Evolutionary conservation across 2,329 filamentous ascomycete species (phyloP).

Genomic region (Lecanicillium sp.): DNA sequence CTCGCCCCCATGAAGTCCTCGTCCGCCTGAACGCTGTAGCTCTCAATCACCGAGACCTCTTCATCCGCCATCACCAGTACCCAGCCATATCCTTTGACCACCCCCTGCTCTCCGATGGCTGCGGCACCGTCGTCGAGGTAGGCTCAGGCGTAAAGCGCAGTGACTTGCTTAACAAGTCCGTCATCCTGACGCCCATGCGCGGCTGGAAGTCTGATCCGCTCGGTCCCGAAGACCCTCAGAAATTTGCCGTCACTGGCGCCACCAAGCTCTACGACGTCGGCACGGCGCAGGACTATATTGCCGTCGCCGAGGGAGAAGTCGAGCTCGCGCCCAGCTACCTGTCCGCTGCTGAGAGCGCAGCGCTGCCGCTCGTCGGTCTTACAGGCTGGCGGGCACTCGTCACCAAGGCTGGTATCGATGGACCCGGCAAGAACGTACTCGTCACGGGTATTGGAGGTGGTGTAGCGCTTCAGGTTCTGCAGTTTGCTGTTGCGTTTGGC

Average conservation of each 20-base stretch:
- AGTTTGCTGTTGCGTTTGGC: constrained; percentile 69
- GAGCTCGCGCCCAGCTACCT: constrained; percentile 71
- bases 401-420: constrained; percentile 61
- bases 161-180: constrained; percentile 51
- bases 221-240: constrained; percentile 58
- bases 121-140: constrained; percentile 59
- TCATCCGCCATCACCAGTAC: constrained; percentile 88
- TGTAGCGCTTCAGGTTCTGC: constrained; percentile 72
- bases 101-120: constrained; percentile 77
- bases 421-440: constrained; percentile 63
- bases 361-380: constrained; percentile 74
- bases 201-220: constrained; percentile 67
- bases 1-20: constrained; percentile 60
- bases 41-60: constrained; percentile 92
- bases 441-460: constrained; percentile 90
- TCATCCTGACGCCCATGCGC: constrained; percentile 68
- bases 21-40: constrained; percentile 71
- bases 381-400: constrained; percentile 84
- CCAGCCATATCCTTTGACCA: constrained; percentile 72
- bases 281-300: constrained; percentile 65
- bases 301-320: constrained; percentile 62
- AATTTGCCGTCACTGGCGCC: constrained; percentile 61
- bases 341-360: constrained; percentile 65
- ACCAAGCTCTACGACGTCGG: constrained; percentile 55
- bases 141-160: constrained; percentile 37